Evolutionary conservation across 192 early-diverging fungal species (phyloP).

Genomic region (Podila epigama): DNA sequence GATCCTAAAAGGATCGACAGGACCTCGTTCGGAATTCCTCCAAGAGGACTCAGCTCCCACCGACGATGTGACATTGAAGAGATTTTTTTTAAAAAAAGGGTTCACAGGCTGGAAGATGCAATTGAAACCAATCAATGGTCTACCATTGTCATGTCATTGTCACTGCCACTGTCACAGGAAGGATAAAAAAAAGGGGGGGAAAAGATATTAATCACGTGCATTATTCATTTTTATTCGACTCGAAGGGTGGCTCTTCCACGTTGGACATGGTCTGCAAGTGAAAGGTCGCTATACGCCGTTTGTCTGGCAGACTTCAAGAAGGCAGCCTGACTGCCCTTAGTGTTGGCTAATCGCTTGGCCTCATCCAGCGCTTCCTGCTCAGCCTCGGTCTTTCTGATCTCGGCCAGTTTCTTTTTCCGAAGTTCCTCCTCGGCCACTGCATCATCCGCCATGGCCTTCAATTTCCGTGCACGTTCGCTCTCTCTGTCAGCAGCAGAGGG

Average conservation of each 20-base stretch:
- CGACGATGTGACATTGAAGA: constrained; percentile 38
- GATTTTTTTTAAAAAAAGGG: not conserved
- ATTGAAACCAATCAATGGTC: not conserved
- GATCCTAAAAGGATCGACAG: constrained; percentile 40
- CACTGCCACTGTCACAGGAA: too few species aligned
- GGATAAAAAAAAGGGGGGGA: too few species aligned
- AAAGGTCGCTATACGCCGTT: constrained; percentile 24
- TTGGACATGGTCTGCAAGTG: constrained; percentile 37
- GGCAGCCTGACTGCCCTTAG: constrained; percentile 27
- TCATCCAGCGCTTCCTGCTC: constrained; percentile 45
- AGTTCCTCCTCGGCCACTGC: constrained; percentile 37
- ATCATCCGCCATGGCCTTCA: constrained; percentile 55
- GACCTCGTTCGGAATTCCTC: constrained; percentile 38
- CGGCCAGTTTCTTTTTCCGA: constrained; percentile 41
- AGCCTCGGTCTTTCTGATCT: constrained; percentile 23
- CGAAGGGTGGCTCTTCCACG: constrained; percentile 32
- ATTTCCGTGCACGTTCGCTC: constrained; percentile 19
- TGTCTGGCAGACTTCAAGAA: constrained; percentile 28
- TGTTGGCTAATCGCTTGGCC: constrained; percentile 7
- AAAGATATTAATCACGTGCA: not conserved
- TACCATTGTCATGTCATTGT: too few species aligned
- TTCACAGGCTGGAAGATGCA: not conserved
- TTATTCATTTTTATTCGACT: not conserved
- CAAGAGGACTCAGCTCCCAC: constrained; percentile 32
- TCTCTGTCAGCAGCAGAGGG: constrained; percentile 4